These are phyloP conservation scores for Tetracentron sinense DNA, from an alignment of 164 flowering plant species.

Conservation along the genomic window DNA sequence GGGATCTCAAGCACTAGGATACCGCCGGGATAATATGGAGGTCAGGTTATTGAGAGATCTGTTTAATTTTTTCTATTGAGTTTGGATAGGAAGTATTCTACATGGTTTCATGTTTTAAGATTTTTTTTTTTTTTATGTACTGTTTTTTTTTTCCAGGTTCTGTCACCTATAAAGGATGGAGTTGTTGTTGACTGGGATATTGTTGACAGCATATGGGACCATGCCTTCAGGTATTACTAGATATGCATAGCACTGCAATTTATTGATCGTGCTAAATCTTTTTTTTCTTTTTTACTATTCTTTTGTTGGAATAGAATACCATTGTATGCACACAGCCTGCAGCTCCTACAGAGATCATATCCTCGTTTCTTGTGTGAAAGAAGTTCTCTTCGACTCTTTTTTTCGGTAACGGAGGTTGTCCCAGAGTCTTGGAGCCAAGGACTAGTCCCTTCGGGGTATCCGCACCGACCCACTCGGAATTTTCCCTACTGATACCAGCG, in stretches of 20 bases:
- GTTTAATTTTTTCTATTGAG: neutral
- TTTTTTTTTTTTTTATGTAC: constrained; percentile 2
- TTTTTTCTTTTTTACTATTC: too few species aligned
- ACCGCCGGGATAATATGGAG: constrained; percentile 97
- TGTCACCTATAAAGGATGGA: constrained; percentile 88
- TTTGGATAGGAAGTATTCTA: neutral
- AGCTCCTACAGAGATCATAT: too few species aligned
- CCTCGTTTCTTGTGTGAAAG: too few species aligned
- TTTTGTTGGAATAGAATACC: too few species aligned
- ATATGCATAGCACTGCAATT: neutral
- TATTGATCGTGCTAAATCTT: too few species aligned
- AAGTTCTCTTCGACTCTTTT: too few species aligned
- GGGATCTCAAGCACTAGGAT: constrained; percentile 84
- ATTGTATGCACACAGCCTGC: too few species aligned
- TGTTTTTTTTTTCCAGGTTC: constrained; percentile 42
- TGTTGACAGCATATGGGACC: constrained; percentile 93
- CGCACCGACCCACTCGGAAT: too few species aligned
- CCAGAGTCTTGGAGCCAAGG: too few species aligned
- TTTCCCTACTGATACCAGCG: too few species aligned
- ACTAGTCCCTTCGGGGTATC: too few species aligned
- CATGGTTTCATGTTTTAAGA: neutral
- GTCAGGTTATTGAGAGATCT: constrained; percentile 28
- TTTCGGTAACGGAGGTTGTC: too few species aligned
- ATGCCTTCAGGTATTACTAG: constrained; percentile 71
- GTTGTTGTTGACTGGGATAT: constrained; percentile 91